Conservation (phyloP, 257 asterid species). For the Cynanchum wilfordii region DNA sequence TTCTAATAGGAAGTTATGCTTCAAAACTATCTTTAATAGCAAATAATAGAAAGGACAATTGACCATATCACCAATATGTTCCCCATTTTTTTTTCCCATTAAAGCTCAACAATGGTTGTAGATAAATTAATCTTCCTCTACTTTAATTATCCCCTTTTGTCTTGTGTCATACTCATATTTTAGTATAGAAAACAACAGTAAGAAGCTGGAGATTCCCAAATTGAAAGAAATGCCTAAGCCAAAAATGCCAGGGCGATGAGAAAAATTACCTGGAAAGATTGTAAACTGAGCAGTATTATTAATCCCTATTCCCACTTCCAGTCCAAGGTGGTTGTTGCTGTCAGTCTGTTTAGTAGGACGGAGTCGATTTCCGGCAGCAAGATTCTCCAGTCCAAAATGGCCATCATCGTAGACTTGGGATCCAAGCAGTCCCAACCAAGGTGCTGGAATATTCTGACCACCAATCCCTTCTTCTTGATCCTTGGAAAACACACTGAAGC, state of each 20-base stretch:
- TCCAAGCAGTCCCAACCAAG: conserved; percentile 51
- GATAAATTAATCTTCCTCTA: not conserved
- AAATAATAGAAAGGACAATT: not conserved
- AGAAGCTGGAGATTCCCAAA: not conserved
- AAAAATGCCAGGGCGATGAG: not conserved
- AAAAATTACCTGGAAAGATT: conserved; percentile 32
- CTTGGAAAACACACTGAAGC: conserved; percentile 28
- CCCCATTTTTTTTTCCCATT: not conserved
- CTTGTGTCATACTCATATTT: not conserved
- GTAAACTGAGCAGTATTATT: conserved; percentile 25
- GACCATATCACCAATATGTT: not conserved
- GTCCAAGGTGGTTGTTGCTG: conserved; percentile 2
- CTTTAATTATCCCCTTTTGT: not conserved
- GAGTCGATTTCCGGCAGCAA: conserved; percentile 18
- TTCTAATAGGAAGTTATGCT: too few relatives aligned
- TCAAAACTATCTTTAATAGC: too few relatives aligned
- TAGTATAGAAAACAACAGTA: not conserved
- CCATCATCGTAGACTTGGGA: conserved; percentile 34
- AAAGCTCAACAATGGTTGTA: not conserved
- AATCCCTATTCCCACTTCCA: conserved; percentile 23
- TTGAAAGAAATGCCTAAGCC: not conserved
- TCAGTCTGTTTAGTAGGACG: conserved; percentile 17
- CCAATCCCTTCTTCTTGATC: conserved; percentile 40
- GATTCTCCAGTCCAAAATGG: conserved; percentile 33
- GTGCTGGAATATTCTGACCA: conserved; percentile 22